Conservation (phyloP, 768 basidiomycete genomes). For the Sutorius australiensis region DNA sequence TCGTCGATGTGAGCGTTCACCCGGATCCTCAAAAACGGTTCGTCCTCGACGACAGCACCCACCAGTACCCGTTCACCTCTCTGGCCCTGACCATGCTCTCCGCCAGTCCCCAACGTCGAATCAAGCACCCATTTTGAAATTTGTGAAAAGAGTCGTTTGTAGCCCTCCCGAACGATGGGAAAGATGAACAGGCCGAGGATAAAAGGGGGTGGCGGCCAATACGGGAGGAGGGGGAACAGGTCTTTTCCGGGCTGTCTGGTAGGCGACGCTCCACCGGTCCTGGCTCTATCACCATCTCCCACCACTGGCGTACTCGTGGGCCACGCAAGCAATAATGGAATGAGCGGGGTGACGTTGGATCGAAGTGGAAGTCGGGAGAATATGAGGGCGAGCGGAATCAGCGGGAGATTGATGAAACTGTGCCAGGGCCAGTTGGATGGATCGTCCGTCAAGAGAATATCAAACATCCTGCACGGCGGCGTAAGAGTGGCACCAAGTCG, state of each 20-base stretch:
- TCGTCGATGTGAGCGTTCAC: conserved; percentile 35
- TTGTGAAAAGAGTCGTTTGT: conserved; percentile 39
- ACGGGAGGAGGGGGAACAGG: conserved; percentile 28
- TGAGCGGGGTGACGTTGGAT: conserved; percentile 22
- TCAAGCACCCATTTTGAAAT: conserved; percentile 46
- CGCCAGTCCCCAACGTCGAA: conserved; percentile 15
- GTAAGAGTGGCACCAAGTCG: neutral
- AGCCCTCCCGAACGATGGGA: conserved; percentile 45
- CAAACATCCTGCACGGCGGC: conserved; percentile 47
- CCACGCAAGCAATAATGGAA: conserved; percentile 27
- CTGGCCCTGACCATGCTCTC: conserved; percentile 11
- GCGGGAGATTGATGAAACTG: conserved; percentile 69
- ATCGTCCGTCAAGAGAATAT: conserved; percentile 62
- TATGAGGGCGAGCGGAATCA: conserved; percentile 66
- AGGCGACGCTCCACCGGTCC: neutral
- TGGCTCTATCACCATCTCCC: conserved; percentile 1
- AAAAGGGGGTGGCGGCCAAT: conserved; percentile 62
- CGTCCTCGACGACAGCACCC: conserved; percentile 24
- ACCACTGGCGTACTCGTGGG: conserved; percentile 27
- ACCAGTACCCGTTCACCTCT: conserved; percentile 18
- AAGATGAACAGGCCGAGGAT: conserved; percentile 51
- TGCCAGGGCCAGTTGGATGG: conserved; percentile 73
- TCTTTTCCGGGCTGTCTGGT: conserved; percentile 6
- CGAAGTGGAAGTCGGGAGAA: conserved; percentile 50
- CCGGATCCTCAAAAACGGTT: conserved; percentile 29